Conservation (phyloP, 306 rosid genomes). For the Hippophae rhamnoides region DNA sequence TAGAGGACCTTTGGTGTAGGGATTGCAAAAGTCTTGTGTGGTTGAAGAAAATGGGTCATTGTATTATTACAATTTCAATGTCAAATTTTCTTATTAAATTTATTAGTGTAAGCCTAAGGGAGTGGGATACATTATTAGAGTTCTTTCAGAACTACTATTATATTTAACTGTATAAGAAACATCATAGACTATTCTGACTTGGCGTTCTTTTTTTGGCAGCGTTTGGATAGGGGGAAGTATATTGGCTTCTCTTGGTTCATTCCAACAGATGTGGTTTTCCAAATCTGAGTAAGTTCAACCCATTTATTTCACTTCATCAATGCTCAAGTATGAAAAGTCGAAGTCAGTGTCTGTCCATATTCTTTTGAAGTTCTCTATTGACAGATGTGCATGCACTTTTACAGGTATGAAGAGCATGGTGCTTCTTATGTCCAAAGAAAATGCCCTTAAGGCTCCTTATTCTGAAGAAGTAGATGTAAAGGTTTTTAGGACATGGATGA, state of each 20-base stretch:
- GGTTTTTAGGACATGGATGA: too few species aligned
- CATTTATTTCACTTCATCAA: neutral
- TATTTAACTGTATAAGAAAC: too few species aligned
- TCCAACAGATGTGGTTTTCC: conserved; percentile 87
- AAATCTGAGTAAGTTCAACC: conserved; percentile 68
- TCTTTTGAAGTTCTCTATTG: neutral
- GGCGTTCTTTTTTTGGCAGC: conserved; percentile 31
- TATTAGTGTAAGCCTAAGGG: too few species aligned
- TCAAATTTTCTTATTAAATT: neutral
- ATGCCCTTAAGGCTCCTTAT: conserved; percentile 47
- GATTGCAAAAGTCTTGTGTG: neutral
- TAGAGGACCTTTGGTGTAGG: neutral
- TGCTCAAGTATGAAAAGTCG: neutral
- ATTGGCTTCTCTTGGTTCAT: conserved; percentile 98
- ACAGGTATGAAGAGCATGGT: conserved; percentile 97
- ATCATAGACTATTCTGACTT: neutral
- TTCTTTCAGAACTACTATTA: too few species aligned
- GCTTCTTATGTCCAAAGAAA: conserved; percentile 93
- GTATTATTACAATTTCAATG: neutral
- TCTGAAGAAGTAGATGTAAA: too few species aligned
- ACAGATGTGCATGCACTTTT: conserved; percentile 4
- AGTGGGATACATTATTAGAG: too few species aligned
- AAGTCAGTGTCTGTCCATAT: neutral
- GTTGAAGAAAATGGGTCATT: neutral
- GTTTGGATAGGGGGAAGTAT: conserved; percentile 99